phyloP scores from a whole-genome alignment of 148 eudicot species.

The Rhododendron henanense region DNA sequence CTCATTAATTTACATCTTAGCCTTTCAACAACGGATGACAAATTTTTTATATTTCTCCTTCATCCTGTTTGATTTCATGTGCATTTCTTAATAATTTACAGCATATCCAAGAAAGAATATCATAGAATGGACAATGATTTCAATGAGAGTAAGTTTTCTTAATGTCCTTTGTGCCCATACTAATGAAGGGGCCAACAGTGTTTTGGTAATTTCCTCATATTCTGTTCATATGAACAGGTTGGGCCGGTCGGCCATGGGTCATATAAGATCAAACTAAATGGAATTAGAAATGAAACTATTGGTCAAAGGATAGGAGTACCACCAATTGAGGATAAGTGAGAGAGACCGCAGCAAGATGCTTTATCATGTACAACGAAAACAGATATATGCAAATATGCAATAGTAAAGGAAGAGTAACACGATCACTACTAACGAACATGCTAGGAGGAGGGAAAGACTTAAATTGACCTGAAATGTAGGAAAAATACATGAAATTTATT shows the following conservation, averaged over 20 bases:
- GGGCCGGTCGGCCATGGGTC: not conserved
- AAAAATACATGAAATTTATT: not conserved
- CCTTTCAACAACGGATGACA: not conserved
- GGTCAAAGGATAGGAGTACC: not conserved
- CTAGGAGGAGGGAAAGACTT: not conserved
- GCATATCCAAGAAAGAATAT: not conserved
- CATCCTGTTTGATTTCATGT: not conserved
- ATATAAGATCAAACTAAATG: not conserved
- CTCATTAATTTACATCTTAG: not conserved
- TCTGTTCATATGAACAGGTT: not conserved
- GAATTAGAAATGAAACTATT: not conserved
- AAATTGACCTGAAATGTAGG: not conserved
- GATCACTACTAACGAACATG: not conserved
- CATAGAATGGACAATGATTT: not conserved
- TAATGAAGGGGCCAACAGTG: not conserved
- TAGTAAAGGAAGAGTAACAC: not conserved
- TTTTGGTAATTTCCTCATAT: not conserved
- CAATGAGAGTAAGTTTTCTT: not conserved
- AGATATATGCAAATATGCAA: not conserved
- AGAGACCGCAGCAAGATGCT: not conserved
- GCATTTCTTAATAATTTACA: not conserved
- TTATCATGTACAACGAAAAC: not conserved
- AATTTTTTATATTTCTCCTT: not conserved
- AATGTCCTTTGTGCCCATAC: not conserved
- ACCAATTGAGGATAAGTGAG: not conserved